Conservation (phyloP, 2,329 filamentous ascomycete genomes). For the Coleophoma eucalyptorum region DNA sequence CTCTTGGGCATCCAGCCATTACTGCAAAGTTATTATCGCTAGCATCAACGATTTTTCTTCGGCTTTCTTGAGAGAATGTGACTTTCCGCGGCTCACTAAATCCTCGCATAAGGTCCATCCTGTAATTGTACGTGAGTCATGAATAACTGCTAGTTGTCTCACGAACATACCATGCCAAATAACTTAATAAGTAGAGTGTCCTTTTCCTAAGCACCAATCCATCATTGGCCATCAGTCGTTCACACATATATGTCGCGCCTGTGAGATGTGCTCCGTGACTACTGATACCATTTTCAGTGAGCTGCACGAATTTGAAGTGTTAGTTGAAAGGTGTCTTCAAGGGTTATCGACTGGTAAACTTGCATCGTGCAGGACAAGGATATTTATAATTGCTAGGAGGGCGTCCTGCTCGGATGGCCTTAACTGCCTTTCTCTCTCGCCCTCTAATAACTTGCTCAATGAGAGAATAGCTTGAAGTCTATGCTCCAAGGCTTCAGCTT, state of each 20-base stretch:
- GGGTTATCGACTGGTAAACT: neutral
- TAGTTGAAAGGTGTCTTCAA: neutral
- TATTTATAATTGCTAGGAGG: neutral
- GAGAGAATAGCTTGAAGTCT: neutral
- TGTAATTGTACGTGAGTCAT: neutral
- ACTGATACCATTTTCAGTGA: neutral
- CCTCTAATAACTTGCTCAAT: neutral
- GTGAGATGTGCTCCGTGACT: neutral
- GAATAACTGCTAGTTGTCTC: too few species aligned
- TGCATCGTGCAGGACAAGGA: neutral
- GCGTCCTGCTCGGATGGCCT: neutral
- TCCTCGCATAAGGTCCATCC: constrained; percentile 1
- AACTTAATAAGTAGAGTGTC: neutral
- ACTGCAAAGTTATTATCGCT: neutral
- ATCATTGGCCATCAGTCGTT: neutral
- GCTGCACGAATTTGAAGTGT: neutral
- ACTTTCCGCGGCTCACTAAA: constrained; percentile 1
- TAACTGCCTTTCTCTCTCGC: neutral
- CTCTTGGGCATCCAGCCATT: constrained; percentile 1
- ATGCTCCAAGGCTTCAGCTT: constrained; percentile 1
- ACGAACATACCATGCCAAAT: neutral
- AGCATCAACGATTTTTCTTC: constrained; percentile 1
- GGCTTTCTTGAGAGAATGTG: neutral
- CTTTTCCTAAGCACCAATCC: neutral
- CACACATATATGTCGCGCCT: neutral